Base-by-base conservation (phyloP, 2,329 filamentous ascomycete species). In the Fusarium chlamydosporum region DNA sequence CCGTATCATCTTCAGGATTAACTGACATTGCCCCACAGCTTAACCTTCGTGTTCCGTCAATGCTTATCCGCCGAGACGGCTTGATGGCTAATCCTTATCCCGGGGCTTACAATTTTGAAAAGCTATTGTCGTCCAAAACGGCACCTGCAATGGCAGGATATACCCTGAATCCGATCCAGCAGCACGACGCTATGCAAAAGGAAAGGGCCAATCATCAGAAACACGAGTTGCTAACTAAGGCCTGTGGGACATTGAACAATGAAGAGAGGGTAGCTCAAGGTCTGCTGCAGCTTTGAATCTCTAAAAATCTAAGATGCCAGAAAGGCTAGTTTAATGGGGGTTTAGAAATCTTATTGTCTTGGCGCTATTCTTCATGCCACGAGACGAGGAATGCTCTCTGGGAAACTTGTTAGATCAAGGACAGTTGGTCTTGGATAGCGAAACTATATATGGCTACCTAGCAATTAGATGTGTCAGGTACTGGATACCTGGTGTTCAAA, bases 31-130 rank as follows among this genome's bases (percentile, higher is more conserved):
- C 29, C 56, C 61, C 54, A 52, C 51, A 88, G 86, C 80, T 88
- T 53, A 82, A 86, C 72, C 76, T 89, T 53, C 85, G 88, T 26
- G 81, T 89, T 18, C 88, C 88, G 3, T 89, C 86, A 1, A 89
- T 89, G 87, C 81, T 89, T 64, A 88, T 90, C 74, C 82, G 81
- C 29, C 79, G 83, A 35, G 86, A 88, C 70, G 81, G 81, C 6
- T 75, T 86, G 11, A 80, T 86, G 78, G 79, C 81, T 3, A 79
- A 77, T 47, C 81, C 82, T 4, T 82, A 81, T 55, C 78, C 80
- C 7, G 75, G 78, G 50, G 77, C 78, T 8, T 77, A 81, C 51
- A 80, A 83, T 70, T 82, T 84, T 61, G 79, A 82, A 68, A 83
- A 81, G 75, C 71, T 84, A 31, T 73, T 84, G n/a, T 81, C 82